Base-by-base conservation (phyloP, 225 moss, liverwort and hornwort genomes). In the Thuidium tamariscinum region DNA sequence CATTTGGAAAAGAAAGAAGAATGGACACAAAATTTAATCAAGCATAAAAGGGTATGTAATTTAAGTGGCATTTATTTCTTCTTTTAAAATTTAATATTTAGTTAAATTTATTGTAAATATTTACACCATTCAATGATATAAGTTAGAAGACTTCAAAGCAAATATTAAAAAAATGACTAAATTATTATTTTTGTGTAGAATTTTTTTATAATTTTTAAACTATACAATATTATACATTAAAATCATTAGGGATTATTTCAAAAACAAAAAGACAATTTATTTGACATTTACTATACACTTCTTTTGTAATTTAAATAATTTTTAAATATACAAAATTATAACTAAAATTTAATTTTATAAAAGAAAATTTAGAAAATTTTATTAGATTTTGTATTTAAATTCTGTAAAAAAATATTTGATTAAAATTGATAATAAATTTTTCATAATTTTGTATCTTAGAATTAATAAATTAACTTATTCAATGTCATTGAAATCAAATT, bases 11-110 rank as follows among this genome's bases (percentile, higher is more conserved):
- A 88, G 13, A 87, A 89, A 84, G 80, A 46, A 14, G 93, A 94
- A 79, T 96, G 97, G 97, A 61, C 83, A 23, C 93, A 90, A 75
- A 98, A 92, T 86, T 67, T 98, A 41, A 86, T 86, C 6, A 87
- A 88, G 22, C 80, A 81, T 39, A 96, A 91, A 90, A 85, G 74
- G 64, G 97, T 97, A 60, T 10, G 9, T 2, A 34, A 26, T 25
- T 29, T 65, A 5, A 26, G 29, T 68, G 5, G 3, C 0, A 61
- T 70, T 42, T 20, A 3, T 37, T 27, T 27, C 2, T 8, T 16
- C 30, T 18, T 14, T 13, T 19, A 1, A 18, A 22, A 14, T 26
- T 22, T 1, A 63, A 3, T 29, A 14, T 11, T 49, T 16, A 11
- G 0, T 12, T 17, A 5, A 5, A 18, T 32, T 14, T 17, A 42